Evolutionary conservation across 257 asterid genomes (phyloP), one percentile per base, ranked within the genome.

Genomic region (Knoxia roxburghii): DNA sequence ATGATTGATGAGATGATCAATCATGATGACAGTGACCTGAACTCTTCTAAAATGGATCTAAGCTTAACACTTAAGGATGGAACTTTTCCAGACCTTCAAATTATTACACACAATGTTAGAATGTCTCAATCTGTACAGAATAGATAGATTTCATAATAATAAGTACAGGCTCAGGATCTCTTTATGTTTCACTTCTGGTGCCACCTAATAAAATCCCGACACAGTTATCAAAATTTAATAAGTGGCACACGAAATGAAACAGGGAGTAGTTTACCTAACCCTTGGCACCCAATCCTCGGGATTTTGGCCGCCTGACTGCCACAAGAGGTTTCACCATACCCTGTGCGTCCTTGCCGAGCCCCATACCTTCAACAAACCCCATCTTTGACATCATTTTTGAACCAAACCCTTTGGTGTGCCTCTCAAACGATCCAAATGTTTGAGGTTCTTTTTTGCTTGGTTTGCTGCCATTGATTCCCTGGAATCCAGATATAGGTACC

Each of bases 331-430:
- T 74, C n/a, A 82, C 82, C 41, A 85, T 94, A 58, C 99, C 97
- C 77, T 90, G 99, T 24, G 95, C 78, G 73, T 85, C 86, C 81
- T 65, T 90, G 17, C 97, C 99, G 41, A 94, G 83, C 18, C 97
- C 97, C 71, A 52, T 68, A 13, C 99, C 99, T 77, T 88, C 95
- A 40, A 84, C 85, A 27, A 94, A 94, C 1, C 97, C 99, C 97
- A 90, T 90, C 73, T 77, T 86, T 3, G 95, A 86, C 99, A 93
- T 90, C 89, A 93, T 79, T 73, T 81, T 93, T 32, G 99, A 93
- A 52, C 99, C 99, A 71, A 93, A 90, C 24, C 99, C 97, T 73
- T 78, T 88, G 0, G 97, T 94, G 30, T 94, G 93, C 83, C 70
- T 88, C 90, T 94, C 99, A 68, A 93, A 93, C 5, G 87, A 79